A percentile compares a stretch with the other conserved stretches of the same genome.
Conservation (phyloP, 441 rosid genomes). For the Pelargonium australe region DNA sequence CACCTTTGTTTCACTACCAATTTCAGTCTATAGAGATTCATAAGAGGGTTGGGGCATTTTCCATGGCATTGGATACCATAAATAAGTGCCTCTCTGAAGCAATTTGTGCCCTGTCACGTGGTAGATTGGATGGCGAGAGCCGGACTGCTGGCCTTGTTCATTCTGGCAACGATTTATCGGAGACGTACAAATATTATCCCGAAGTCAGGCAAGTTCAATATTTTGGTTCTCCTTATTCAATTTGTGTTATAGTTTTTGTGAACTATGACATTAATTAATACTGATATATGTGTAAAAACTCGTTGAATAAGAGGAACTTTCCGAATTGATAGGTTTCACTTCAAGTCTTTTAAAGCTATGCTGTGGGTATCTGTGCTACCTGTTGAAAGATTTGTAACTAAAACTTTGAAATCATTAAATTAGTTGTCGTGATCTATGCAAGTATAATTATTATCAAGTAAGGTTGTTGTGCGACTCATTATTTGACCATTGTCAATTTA, state of each 20-base stretch:
- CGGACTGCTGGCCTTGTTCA: constrained; percentile 72
- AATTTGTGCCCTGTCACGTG: constrained; percentile 70
- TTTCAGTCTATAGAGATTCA: constrained; percentile 78
- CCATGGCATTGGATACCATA: constrained; percentile 78
- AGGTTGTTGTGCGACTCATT: neutral
- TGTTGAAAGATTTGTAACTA: neutral
- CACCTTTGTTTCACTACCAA: constrained; percentile 9
- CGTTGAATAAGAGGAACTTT: too few relatives aligned
- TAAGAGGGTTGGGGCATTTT: constrained; percentile 85
- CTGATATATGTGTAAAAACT: too few relatives aligned
- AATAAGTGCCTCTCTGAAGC: constrained; percentile 88
- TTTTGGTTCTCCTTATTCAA: constrained; percentile 4
- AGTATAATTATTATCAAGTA: neutral
- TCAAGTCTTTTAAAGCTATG: too few relatives aligned
- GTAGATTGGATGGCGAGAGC: constrained; percentile 89
- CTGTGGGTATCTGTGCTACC: too few relatives aligned
- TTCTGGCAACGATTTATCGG: constrained; percentile 79
- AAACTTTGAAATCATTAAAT: neutral
- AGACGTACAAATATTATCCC: constrained; percentile 77
- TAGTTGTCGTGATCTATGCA: neutral
- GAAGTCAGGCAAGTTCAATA: constrained; percentile 57
- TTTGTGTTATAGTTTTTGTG: neutral
- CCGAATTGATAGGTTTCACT: too few relatives aligned
- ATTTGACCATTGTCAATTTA: neutral
- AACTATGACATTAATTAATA: neutral